Evolutionary conservation across 2,329 filamentous ascomycete genomes (phyloP).

Genomic region (Beauveria sp.): DNA sequence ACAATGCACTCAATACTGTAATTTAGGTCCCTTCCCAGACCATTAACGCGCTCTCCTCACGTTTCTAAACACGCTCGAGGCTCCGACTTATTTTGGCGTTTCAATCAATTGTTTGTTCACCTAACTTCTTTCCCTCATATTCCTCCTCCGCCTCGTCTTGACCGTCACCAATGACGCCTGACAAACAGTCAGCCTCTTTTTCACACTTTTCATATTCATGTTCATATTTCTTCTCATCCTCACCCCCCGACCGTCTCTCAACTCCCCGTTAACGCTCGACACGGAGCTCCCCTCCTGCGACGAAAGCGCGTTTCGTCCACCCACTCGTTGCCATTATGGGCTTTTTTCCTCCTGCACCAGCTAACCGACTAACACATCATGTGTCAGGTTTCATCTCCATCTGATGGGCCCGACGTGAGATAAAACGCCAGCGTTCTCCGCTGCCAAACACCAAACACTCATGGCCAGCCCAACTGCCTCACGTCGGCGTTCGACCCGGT

Average conservation of each 20-base stretch:
- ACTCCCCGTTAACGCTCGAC: neutral
- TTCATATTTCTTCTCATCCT: neutral
- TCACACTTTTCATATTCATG: neutral
- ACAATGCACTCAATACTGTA: too few relatives aligned
- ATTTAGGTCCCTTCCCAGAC: neutral
- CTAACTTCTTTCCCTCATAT: too few relatives aligned
- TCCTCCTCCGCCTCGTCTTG: neutral
- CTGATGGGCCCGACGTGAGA: neutral
- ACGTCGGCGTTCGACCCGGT: neutral
- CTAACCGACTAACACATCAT: neutral
- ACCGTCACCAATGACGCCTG: neutral
- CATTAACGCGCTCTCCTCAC: neutral
- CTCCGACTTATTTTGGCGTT: neutral
- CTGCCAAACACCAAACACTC: neutral
- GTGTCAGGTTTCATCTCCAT: slow-evolving; percentile 7
- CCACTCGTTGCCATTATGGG: neutral
- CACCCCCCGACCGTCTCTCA: neutral
- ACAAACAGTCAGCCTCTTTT: neutral
- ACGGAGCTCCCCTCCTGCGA: slow-evolving; percentile 7
- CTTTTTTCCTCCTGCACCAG: neutral
- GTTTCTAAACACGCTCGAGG: neutral
- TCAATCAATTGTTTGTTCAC: neutral
- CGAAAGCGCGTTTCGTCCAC: slow-evolving; percentile 6
- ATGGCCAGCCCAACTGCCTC: neutral
- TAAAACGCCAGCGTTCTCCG: neutral